A percentile compares a stretch with the other conserved stretches of the same genome.
Evolutionary conservation across 139 green algal species (phyloP).

Genomic region (Tetradesmus lagerheimii): DNA sequence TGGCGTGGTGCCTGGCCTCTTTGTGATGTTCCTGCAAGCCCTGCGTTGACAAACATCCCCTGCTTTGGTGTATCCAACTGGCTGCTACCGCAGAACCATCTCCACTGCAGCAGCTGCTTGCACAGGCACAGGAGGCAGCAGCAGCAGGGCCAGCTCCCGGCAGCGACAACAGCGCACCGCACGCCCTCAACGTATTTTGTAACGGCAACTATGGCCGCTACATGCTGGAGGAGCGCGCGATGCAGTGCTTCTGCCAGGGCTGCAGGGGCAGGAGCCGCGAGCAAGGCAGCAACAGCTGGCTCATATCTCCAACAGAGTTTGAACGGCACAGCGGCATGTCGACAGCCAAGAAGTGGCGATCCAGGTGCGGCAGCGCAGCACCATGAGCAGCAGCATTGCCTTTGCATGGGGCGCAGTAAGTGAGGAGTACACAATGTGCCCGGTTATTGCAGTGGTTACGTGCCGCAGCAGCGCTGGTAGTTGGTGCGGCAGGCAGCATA

Average conservation of each 20-base stretch:
- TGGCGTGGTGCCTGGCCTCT: no score
- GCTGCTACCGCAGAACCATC: not conserved
- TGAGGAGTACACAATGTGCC: not conserved
- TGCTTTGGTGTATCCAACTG: no score
- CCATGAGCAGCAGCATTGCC: no score
- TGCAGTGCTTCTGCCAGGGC: slow-evolving; percentile 45
- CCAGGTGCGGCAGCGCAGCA: slow-evolving; percentile 56
- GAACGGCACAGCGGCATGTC: slow-evolving; percentile 79
- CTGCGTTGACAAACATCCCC: no score
- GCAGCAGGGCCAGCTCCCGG: not conserved
- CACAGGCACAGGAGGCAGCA: not conserved
- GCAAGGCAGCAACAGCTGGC: not conserved
- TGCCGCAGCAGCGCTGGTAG: no score
- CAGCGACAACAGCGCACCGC: not conserved
- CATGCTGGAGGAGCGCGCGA: slow-evolving; percentile 27
- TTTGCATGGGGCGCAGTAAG: not conserved
- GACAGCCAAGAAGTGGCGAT: slow-evolving; percentile 82
- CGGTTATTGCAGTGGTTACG: no score
- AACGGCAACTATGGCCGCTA: slow-evolving; percentile 55
- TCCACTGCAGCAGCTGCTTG: not conserved
- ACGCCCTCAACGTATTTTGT: slow-evolving; percentile 22
- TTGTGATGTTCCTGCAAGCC: no score
- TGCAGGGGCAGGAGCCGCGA: not conserved
- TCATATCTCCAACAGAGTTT: slow-evolving; percentile 80
- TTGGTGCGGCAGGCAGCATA: not conserved